These are phyloP conservation scores for Macadamia integrifolia DNA, from an alignment of 164 flowering plant species.

Conservation along the genomic window DNA sequence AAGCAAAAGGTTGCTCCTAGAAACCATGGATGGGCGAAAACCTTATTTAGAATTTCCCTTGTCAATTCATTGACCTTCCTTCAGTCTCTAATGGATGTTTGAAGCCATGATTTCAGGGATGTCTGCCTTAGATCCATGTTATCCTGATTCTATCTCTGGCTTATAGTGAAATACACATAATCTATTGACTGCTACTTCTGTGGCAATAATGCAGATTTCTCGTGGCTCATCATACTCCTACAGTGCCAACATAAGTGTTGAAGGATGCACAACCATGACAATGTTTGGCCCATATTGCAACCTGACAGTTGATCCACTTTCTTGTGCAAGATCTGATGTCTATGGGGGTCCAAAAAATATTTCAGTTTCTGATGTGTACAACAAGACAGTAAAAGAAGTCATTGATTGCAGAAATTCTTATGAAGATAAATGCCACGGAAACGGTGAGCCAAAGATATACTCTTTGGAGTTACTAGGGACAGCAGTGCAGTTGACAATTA, in stretches of 20 bases:
- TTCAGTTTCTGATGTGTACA: conserved; percentile 17
- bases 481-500: conserved; percentile 38
- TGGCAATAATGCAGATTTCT: conserved; percentile 53
- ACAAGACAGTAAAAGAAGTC: conserved; percentile 26
- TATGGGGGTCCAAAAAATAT: conserved; percentile 13
- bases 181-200: not conserved
- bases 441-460: conserved; percentile 41
- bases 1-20: not conserved
- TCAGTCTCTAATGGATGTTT: not conserved
- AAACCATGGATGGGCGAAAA: not conserved
- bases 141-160: not conserved
- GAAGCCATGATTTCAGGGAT: not conserved
- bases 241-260: conserved; percentile 60
- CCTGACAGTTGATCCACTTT: conserved; percentile 52
- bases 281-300: conserved; percentile 78
- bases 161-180: not conserved
- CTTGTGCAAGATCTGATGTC: conserved; percentile 41
- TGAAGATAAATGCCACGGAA: conserved; percentile 37
- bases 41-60: not conserved
- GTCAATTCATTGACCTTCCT: not conserved
- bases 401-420: conserved; percentile 40
- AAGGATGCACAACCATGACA: conserved; percentile 56
- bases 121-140: not conserved
- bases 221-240: conserved; percentile 59
- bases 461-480: conserved; percentile 44